Conservation (phyloP, 2,329 filamentous ascomycete genomes). For the Capronia epimyces region DNA sequence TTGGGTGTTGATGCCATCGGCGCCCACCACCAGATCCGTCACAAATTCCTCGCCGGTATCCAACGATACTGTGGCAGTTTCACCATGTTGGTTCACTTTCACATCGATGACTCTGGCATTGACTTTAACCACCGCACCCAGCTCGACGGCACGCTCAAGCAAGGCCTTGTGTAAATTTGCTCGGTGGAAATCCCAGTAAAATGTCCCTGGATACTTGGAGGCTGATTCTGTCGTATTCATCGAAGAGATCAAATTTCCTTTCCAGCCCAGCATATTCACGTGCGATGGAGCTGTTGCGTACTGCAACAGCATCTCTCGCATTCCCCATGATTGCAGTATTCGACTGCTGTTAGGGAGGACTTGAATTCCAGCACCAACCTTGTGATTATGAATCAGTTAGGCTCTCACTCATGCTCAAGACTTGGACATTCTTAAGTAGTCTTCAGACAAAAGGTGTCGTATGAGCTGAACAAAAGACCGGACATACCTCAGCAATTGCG, state of each 20-base stretch:
- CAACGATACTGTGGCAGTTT: constrained; percentile 32
- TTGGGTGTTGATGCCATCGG: constrained; percentile 31
- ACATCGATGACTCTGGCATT: constrained; percentile 33
- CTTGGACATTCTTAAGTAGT: too few species aligned
- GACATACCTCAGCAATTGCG: constrained; percentile 25
- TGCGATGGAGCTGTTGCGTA: constrained; percentile 2
- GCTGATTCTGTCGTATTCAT: constrained; percentile 5
- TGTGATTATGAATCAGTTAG: too few species aligned
- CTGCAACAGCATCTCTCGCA: constrained; percentile 6
- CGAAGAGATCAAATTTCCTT: constrained; percentile 14
- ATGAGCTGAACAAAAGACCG: too few species aligned
- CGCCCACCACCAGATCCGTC: constrained; percentile 31
- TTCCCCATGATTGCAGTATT: constrained; percentile 22
- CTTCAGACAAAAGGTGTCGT: too few species aligned
- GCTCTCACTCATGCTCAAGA: too few species aligned
- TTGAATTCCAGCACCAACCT: constrained; percentile 28
- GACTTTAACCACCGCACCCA: constrained; percentile 37
- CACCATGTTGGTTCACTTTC: constrained; percentile 30
- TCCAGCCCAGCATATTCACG: constrained; percentile 15
- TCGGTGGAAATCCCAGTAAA: constrained; percentile 48
- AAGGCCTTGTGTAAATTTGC: constrained; percentile 45
- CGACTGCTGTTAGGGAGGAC: constrained; percentile 26
- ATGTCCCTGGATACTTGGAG: constrained; percentile 31
- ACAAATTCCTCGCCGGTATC: constrained; percentile 26
- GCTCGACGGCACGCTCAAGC: constrained; percentile 37